phyloP scores from a whole-genome alignment of 805 yeast genomes.

The Suhomyces kilbournensis region DNA sequence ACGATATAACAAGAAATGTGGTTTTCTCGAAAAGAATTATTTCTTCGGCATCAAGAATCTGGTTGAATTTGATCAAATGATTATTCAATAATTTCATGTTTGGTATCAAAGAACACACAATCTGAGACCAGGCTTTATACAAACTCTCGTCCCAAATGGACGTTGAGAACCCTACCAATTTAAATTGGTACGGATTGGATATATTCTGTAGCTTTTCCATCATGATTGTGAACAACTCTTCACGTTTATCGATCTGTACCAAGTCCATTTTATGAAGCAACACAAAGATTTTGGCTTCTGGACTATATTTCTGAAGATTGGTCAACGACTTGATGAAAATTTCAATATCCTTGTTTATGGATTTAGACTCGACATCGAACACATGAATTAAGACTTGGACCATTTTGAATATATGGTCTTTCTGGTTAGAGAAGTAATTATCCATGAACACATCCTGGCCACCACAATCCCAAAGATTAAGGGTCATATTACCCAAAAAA shows the following conservation, averaged over 20 bases:
- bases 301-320: slow-evolving; percentile 78
- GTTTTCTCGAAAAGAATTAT: slow-evolving; percentile 90
- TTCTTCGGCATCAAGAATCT: slow-evolving; percentile 78
- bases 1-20: slow-evolving; percentile 79
- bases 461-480: slow-evolving; percentile 97
- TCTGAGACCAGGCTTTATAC: slow-evolving; percentile 95
- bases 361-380: slow-evolving; percentile 91
- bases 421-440: slow-evolving; percentile 81
- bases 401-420: slow-evolving; percentile 90
- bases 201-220: slow-evolving; percentile 76
- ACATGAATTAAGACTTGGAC: slow-evolving; percentile 95
- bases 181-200: slow-evolving; percentile 62
- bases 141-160: slow-evolving; percentile 96
- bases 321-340: slow-evolving; percentile 82
- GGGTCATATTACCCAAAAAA: slow-evolving; percentile 90
- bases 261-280: slow-evolving; percentile 94
- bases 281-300: slow-evolving; percentile 88
- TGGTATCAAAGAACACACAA: slow-evolving; percentile 92
- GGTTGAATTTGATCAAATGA: slow-evolving; percentile 69
- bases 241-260: slow-evolving; percentile 81
- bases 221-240: slow-evolving; percentile 79
- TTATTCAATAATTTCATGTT: slow-evolving; percentile 79
- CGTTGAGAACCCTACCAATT: slow-evolving; percentile 83
- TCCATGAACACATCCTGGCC: slow-evolving; percentile 97
- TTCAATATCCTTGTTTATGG: slow-evolving; percentile 88